A percentile compares a stretch with the other conserved stretches of the same genome.
Evolutionary conservation across 179 eudicot species (phyloP).

Genomic region (Spergularia azorica): DNA sequence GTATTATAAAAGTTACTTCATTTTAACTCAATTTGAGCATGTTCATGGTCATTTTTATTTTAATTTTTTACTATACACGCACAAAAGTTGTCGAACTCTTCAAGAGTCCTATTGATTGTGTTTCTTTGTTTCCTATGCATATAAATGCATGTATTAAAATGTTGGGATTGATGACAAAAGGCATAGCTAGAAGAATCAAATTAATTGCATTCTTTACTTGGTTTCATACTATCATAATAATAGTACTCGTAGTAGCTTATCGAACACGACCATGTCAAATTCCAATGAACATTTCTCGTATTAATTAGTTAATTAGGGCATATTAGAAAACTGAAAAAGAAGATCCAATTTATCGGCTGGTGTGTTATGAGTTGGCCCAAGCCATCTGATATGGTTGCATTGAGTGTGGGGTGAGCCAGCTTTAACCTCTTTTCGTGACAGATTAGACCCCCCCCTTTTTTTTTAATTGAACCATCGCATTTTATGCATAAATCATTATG

Average conservation of each 20-base stretch:
- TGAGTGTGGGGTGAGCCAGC: conserved; percentile 20
- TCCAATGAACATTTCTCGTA: background rate
- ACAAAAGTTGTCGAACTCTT: too few species aligned
- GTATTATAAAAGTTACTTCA: too few species aligned
- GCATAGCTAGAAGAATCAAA: conserved; percentile 5
- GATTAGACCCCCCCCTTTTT: background rate
- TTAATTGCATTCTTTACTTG: conserved; percentile 12
- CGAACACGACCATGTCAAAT: conserved; percentile 15
- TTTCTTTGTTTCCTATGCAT: conserved; percentile 24
- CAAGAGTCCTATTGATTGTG: background rate
- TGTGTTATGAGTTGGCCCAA: conserved; percentile 25
- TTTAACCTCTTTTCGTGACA: conserved; percentile 19
- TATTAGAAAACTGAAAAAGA: conserved; percentile 4
- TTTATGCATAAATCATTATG: background rate
- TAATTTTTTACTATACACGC: too few species aligned
- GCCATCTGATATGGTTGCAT: background rate
- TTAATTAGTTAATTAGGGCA: background rate
- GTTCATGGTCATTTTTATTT: too few species aligned
- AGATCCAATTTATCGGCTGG: conserved; percentile 21
- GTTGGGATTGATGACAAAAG: conserved; percentile 27
- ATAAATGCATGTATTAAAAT: background rate
- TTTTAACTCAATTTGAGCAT: too few species aligned
- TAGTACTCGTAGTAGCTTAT: conserved; percentile 11
- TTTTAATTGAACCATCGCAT: too few species aligned
- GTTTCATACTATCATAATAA: background rate